phyloP scores from a whole-genome alignment of 2,329 filamentous ascomycete genomes.

The Fusarium vanettenii region DNA sequence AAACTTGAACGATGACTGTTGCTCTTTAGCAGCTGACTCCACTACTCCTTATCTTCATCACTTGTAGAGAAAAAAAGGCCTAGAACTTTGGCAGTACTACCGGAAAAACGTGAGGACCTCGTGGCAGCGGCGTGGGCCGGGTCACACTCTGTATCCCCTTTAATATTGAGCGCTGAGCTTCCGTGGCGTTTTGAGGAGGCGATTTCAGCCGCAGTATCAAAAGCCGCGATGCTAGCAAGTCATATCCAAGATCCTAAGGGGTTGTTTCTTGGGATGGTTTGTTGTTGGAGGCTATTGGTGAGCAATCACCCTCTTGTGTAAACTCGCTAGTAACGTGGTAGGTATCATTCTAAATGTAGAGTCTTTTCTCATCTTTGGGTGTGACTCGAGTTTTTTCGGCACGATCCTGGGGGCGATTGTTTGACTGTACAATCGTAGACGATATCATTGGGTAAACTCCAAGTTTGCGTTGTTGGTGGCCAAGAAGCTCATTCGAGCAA shows the following conservation, averaged over 20 bases:
- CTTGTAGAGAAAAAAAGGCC: background rate
- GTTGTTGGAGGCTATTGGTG: background rate
- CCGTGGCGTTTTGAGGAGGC: background rate
- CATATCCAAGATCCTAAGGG: background rate
- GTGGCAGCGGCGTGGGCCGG: slow-evolving; percentile 7
- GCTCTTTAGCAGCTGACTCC: background rate
- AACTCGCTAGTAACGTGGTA: background rate
- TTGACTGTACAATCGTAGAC: background rate
- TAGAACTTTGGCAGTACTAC: background rate
- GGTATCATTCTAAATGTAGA: background rate
- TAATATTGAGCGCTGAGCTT: background rate
- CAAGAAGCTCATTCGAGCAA: background rate
- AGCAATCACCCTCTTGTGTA: background rate
- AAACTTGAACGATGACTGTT: background rate
- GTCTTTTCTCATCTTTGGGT: background rate
- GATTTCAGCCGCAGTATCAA: background rate
- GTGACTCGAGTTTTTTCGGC: background rate
- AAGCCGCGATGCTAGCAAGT: background rate
- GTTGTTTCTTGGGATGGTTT: background rate
- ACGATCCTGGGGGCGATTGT: background rate
- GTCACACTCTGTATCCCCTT: background rate
- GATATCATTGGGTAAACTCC: background rate
- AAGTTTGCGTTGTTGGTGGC: background rate
- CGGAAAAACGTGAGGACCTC: slow-evolving; percentile 4
- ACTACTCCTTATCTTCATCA: background rate